Percentiles rank a stretch among this genome's conserved stretches.
These are phyloP conservation scores for Acacia pycnantha DNA, from an alignment of 331 rosid genomes.

Conservation along the genomic window DNA sequence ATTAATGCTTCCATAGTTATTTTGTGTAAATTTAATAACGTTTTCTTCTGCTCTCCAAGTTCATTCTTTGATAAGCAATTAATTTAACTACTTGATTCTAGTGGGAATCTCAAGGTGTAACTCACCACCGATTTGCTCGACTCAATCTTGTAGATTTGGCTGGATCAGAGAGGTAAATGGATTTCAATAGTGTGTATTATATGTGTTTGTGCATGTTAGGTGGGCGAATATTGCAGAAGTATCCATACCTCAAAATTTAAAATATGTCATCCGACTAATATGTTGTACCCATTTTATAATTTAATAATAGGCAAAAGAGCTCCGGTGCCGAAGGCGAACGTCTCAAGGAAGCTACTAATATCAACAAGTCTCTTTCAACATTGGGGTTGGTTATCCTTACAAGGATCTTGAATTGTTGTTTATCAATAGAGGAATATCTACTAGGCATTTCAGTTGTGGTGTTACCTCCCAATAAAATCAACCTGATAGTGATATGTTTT, in stretches of 20 bases:
- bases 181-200: neutral
- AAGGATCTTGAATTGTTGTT: conserved; percentile 13
- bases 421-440: neutral
- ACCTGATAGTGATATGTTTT: conserved; percentile 29
- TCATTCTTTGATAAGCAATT: conserved; percentile 3
- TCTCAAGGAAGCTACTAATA: conserved; percentile 96
- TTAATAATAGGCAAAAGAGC: conserved; percentile 82
- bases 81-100: conserved; percentile 35
- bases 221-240: neutral
- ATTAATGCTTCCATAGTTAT: neutral
- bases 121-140: conserved; percentile 91
- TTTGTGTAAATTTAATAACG: neutral
- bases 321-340: conserved; percentile 99
- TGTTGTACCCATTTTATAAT: conserved; percentile 21
- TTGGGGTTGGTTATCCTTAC: conserved; percentile 63
- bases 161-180: conserved; percentile 92
- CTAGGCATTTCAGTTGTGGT: conserved; percentile 7
- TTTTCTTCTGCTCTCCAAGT: conserved; percentile 8
- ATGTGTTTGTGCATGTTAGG: conserved; percentile 17
- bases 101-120: conserved; percentile 99
- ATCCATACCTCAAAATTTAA: neutral
- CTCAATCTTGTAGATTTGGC: conserved; percentile 99
- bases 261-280: neutral
- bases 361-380: conserved; percentile 97
- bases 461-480: conserved; percentile 6